A percentile compares a stretch with the other conserved stretches of the same genome.
Conservation (phyloP, 805 yeast genomes). For the Sugiyamaella smithiae region DNA sequence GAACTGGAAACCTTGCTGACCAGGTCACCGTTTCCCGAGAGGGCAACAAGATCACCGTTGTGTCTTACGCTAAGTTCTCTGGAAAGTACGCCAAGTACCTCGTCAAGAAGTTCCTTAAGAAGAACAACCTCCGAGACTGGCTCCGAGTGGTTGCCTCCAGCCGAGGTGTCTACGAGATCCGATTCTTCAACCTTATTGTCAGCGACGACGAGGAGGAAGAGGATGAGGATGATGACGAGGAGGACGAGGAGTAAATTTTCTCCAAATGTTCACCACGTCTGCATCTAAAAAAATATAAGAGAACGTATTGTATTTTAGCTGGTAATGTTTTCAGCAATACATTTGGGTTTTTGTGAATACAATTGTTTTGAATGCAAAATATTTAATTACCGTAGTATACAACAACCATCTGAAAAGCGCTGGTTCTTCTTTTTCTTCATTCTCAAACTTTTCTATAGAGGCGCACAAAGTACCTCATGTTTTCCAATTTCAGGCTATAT, state of each 20-base stretch:
- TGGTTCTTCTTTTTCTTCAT: too few species aligned
- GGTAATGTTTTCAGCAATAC: conserved; percentile 1
- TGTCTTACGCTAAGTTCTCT: conserved; percentile 93
- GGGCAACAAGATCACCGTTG: conserved; percentile 85
- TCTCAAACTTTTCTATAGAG: conserved; percentile 51
- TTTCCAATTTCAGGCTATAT: conserved; percentile 72
- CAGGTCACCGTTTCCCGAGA: conserved; percentile 83
- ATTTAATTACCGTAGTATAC: too few species aligned
- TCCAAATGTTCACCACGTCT: too few species aligned
- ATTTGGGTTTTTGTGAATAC: too few species aligned
- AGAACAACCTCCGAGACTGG: conserved; percentile 99
- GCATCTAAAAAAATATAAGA: background rate
- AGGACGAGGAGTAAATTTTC: conserved; percentile 15
- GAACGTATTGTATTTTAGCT: conserved; percentile 2
- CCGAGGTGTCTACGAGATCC: conserved; percentile 94
- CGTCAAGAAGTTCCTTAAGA: conserved; percentile 99
- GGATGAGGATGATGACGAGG: conserved; percentile 41
- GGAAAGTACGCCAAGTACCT: conserved; percentile 99
- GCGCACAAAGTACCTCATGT: conserved; percentile 83
- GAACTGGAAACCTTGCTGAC: conserved; percentile 95
- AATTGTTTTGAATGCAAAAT: too few species aligned
- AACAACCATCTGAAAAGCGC: too few species aligned
- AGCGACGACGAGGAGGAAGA: conserved; percentile 95
- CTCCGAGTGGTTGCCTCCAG: conserved; percentile 96
- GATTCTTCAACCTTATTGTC: conserved; percentile 98